phyloP scores from a whole-genome alignment of 2,329 filamentous ascomycete species.

The Aureobasidium vineae region DNA sequence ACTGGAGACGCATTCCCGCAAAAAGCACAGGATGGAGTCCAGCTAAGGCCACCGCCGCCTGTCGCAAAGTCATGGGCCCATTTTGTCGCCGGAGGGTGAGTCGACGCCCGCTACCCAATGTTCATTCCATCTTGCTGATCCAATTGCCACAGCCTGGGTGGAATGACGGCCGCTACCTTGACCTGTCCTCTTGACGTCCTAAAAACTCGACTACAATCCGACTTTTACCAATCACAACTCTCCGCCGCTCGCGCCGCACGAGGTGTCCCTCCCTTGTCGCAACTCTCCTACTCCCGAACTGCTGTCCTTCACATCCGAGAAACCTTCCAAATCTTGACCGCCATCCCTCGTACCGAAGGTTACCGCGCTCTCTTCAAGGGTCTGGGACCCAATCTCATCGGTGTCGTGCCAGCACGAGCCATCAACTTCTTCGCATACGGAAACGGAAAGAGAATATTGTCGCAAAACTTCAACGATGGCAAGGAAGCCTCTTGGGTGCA shows the following conservation, averaged over 20 bases:
- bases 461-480: conserved; percentile 69
- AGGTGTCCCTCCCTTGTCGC: conserved; percentile 52
- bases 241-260: conserved; percentile 63
- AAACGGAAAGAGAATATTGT: conserved; percentile 81
- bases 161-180: conserved; percentile 88
- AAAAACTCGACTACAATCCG: conserved; percentile 89
- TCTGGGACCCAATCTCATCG: conserved; percentile 82
- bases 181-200: conserved; percentile 92
- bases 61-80: conserved; percentile 80
- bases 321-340: conserved; percentile 78
- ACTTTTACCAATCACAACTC: conserved; percentile 88
- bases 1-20: conserved; percentile 57
- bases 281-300: conserved; percentile 64
- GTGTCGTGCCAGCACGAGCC: conserved; percentile 81
- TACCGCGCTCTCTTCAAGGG: conserved; percentile 90
- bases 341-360: conserved; percentile 78
- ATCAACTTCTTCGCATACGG: conserved; percentile 96
- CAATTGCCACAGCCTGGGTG: conserved; percentile 64
- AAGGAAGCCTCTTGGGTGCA: conserved; percentile 73
- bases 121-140: conserved; percentile 15
- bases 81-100: conserved; percentile 83
- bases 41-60: conserved; percentile 44
- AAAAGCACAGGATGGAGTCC: conserved; percentile 42
- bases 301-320: conserved; percentile 75
- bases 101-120: neutral